Evolutionary conservation across 495 filamentous ascomycete genomes (phyloP), one percentile per base, ranked within the genome.

Genomic region (Hypoxylon lienhwacheense): DNA sequence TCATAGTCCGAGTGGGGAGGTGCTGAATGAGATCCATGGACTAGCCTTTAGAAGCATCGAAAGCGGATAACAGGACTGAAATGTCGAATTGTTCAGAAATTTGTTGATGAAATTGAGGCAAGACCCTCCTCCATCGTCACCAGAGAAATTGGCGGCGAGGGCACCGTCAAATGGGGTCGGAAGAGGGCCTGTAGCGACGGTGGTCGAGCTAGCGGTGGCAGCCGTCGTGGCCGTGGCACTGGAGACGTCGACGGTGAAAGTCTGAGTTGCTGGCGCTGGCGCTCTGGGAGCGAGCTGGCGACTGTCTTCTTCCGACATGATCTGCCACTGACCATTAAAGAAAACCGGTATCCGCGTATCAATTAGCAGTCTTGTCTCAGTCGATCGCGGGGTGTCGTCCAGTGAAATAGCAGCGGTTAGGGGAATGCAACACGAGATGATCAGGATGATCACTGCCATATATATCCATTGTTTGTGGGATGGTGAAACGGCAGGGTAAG

Each of bases 81-180:
- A 88, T 12, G 79, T 81, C 12, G 70, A 54, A 55, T 88, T 81
- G 20, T 64, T 63, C 36, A 90, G 77, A 68, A 91, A 88, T 1
- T 66, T 60, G 11, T 77, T 74, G 73, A 92, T 85, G 73, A 91
- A 95, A 4, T 64, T 58, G 7, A 81, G 76, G 65, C 90, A 95
- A 43, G 67, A 73, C 12, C 64, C 52, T 15, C 72, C 70, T 20
- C 50, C 65, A 44, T 69, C 55, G 14, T 65, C 62, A 31, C 40
- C 62, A 1, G 57, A 59, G 74, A 89, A 92, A 65, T 90, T 88
- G 40, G 76, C 77, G 12, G 81, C 80, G 31, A 91, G 70, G 53
- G 76, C 81, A 34, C 81, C 83, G 62, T 93, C 89, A 65, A 92
- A 89, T 3, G 87, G 79, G 5, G 70, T 78, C 0, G 90, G 89